phyloP scores from a whole-genome alignment of 2,329 filamentous ascomycete species.

The Verticillium dahliae region DNA sequence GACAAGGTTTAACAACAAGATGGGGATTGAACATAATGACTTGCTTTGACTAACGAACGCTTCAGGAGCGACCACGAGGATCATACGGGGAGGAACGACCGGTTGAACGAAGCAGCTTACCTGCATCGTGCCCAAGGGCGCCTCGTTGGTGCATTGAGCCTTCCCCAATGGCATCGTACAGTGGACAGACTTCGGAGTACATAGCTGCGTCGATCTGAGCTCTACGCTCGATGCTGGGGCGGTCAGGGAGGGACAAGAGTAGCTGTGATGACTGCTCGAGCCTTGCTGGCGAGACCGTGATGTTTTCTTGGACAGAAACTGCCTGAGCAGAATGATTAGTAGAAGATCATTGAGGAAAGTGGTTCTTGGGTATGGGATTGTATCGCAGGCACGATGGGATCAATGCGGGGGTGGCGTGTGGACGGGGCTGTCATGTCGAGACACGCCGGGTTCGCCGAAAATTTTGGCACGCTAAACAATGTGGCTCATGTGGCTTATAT shows the following conservation, averaged over 20 bases:
- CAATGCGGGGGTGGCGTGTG: no score
- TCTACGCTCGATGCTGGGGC: not conserved
- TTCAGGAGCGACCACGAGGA: not conserved
- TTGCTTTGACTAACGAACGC: not conserved
- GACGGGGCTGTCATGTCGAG: no score
- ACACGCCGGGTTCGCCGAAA: no score
- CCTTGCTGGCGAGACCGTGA: not conserved
- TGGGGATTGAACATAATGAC: not conserved
- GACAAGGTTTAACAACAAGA: not conserved
- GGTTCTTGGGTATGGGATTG: no score
- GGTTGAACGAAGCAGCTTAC: not conserved
- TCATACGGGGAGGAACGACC: not conserved
- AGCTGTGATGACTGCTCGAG: not conserved
- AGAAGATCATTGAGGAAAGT: no score
- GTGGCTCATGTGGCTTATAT: no score
- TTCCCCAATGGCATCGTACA: not conserved
- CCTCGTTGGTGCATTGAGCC: not conserved
- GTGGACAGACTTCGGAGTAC: not conserved
- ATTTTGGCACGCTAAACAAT: no score
- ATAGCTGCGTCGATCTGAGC: not conserved
- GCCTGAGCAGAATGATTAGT: no score
- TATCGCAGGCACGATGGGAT: no score
- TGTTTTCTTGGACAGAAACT: not conserved
- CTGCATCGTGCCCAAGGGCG: not conserved
- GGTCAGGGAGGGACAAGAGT: not conserved